Base-by-base conservation (phyloP, 2,329 filamentous ascomycete species). In the Hypocreales sp. region DNA sequence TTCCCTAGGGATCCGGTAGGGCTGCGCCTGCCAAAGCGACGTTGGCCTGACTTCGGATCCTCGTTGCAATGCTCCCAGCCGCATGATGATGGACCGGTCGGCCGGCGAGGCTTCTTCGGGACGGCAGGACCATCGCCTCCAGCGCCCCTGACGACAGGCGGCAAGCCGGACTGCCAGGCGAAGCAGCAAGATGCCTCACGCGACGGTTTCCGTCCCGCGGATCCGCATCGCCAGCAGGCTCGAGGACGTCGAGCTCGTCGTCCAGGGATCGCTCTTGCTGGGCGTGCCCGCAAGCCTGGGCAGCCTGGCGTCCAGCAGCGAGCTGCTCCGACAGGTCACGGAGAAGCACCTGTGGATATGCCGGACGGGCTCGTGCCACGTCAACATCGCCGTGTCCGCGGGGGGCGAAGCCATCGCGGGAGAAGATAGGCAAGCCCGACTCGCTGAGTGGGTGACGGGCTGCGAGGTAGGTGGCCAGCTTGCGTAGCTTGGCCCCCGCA, bases 401-500 rank as follows among this genome's bases (percentile, higher is more conserved):
- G 31, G 44, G 17, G 39, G 34, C 6, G 25, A 35, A 7, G 29
- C 34, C 2, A 14, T 44, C 5, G 22, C 25, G 3, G 37, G 43
- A 2, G 12, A 17, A 5, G 22, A 23, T 3, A 21, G 27, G 7
- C 20, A 45, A 4, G 20, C 28, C 7, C 14, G 27, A 10, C 24
- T 47, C 16, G 31, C 29, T 8, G 22, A 34, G 13, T 34, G 33
- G 29, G 35, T 55, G 7, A 24, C 36, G 2, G 18, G 26, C 5
- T 48, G 36, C 9, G 31, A 52, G 12, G 51, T 51, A 39, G n/a
- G 34, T n/a, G n/a, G n/a, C n/a, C n/a, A n/a, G n/a, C n/a, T n/a
- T n/a, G n/a, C n/a, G n/a, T n/a, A n/a, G n/a, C n/a, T n/a, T n/a
- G n/a, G n/a, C n/a, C n/a, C n/a, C n/a, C n/a, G n/a, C n/a, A n/a